phyloP scores from a whole-genome alignment of 129 eudicot species.

The Rutidosis leptorrhynchoides region DNA sequence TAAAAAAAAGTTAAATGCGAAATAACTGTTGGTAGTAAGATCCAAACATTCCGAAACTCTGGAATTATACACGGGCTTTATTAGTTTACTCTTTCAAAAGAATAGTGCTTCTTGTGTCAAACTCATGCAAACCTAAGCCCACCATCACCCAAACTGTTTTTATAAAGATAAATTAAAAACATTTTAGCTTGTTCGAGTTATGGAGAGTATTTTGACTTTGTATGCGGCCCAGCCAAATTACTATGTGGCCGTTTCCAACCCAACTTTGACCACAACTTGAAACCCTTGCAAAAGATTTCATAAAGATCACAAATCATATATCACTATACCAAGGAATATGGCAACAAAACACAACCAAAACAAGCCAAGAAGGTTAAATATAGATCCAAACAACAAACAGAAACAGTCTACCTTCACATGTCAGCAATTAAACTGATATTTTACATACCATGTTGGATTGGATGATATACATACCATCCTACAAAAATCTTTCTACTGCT shows the following conservation, averaged over 20 bases:
- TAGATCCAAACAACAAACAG: neutral
- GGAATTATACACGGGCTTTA: neutral
- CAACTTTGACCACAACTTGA: too few relatives aligned
- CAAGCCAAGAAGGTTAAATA: neutral
- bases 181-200: too few relatives aligned
- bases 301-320: neutral
- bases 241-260: too few relatives aligned
- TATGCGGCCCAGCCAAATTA: too few relatives aligned
- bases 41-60: slow-evolving; percentile 6
- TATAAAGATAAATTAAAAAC: too few relatives aligned
- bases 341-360: neutral
- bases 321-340: neutral
- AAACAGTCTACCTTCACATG: slow-evolving; percentile 21
- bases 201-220: too few relatives aligned
- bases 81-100: neutral
- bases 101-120: neutral
- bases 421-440: slow-evolving; percentile 29
- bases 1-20: too few relatives aligned
- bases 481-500: slow-evolving; percentile 12
- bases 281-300: too few relatives aligned
- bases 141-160: neutral
- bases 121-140: neutral
- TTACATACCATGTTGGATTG: slow-evolving; percentile 23
- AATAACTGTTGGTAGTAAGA: too few relatives aligned
- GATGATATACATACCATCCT: slow-evolving; percentile 23